Evolutionary conservation across 768 basidiomycete species (phyloP).

Genomic region (Trametes villosa): DNA sequence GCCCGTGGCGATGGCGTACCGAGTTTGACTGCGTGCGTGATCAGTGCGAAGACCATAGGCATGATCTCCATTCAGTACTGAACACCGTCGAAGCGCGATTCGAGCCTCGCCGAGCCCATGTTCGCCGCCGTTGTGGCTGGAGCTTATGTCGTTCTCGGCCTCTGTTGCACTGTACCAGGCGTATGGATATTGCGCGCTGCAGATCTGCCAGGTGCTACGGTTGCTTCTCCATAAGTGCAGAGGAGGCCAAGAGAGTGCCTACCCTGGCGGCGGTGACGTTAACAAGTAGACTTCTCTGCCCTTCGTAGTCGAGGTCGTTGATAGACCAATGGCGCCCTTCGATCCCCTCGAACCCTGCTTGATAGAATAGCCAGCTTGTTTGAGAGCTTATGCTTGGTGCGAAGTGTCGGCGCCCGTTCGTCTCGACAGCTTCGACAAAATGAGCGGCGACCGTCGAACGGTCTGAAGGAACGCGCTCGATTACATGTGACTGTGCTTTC

Average conservation of each 20-base stretch:
- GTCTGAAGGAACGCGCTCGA: too few relatives aligned
- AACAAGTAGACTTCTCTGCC: neutral
- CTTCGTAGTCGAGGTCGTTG: neutral
- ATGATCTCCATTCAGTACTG: too few relatives aligned
- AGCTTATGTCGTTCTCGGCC: too few relatives aligned
- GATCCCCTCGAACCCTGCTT: constrained; percentile 9
- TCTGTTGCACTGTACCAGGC: neutral
- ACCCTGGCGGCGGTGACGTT: neutral
- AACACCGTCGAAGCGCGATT: too few relatives aligned
- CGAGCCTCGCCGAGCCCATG: neutral
- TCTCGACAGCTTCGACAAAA: too few relatives aligned
- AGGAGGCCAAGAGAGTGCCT: neutral
- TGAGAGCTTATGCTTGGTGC: neutral
- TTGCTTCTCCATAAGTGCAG: neutral
- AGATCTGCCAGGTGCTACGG: neutral
- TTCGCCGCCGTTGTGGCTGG: too few relatives aligned
- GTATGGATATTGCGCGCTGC: neutral
- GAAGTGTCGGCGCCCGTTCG: neutral
- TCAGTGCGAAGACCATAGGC: too few relatives aligned
- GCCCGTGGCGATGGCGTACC: too few relatives aligned
- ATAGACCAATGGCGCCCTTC: neutral
- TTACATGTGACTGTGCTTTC: too few relatives aligned
- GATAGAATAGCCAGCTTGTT: neutral
- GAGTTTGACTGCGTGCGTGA: too few relatives aligned
- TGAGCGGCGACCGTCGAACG: too few relatives aligned